phyloP scores from a whole-genome alignment of 2,329 filamentous ascomycete species.

The Cercospora sesami region DNA sequence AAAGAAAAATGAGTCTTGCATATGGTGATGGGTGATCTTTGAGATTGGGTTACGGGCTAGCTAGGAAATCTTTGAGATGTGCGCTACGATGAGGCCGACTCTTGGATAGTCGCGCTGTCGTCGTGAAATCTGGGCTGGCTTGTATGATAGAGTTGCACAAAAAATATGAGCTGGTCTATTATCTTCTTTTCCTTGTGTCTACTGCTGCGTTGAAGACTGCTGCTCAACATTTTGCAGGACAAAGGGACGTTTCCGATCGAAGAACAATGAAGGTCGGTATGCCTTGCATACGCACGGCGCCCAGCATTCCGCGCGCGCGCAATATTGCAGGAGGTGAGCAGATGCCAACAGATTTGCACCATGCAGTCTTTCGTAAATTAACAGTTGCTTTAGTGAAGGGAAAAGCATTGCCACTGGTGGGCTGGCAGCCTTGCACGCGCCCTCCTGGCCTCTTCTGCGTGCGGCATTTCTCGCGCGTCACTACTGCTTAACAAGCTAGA shows the following conservation, averaged over 20 bases:
- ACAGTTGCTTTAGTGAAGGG: background rate
- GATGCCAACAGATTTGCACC: background rate
- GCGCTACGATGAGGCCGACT: slow-evolving; percentile 7
- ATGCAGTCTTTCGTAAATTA: background rate
- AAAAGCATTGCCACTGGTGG: background rate
- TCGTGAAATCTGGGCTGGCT: slow-evolving; percentile 8
- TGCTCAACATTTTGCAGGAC: background rate
- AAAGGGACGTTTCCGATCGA: background rate
- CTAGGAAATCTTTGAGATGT: slow-evolving; percentile 11
- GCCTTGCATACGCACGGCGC: background rate
- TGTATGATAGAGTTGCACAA: slow-evolving; percentile 19
- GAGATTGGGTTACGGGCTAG: slow-evolving; percentile 4
- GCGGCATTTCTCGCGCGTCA: background rate
- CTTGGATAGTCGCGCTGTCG: slow-evolving; percentile 12
- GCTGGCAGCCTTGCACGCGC: background rate
- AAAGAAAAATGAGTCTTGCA: slow-evolving; percentile 20
- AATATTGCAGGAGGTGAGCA: background rate
- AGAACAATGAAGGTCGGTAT: background rate
- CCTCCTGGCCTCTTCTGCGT: background rate
- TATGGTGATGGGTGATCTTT: slow-evolving; percentile 11
- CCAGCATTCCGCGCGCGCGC: background rate
- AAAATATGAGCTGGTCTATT: slow-evolving; percentile 14
- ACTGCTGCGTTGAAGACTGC: background rate
- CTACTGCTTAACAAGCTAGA: background rate
- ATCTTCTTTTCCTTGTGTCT: background rate